Evolutionary conservation across 148 eudicot genomes (phyloP).

Genomic region (Vaccinium darrowii): DNA sequence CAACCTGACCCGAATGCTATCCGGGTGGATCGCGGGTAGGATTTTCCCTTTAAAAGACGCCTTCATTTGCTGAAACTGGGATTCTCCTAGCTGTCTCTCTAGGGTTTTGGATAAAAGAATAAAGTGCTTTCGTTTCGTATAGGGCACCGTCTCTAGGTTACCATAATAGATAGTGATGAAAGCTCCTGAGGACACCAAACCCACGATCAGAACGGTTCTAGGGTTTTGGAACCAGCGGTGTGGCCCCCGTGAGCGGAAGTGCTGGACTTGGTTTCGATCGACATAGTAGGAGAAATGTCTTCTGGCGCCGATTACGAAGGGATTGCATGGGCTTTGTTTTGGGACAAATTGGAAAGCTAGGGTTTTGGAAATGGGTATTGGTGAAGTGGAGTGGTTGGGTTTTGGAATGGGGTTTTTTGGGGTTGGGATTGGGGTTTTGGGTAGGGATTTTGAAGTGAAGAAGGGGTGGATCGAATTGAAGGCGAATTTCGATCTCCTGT

Average conservation of each 20-base stretch:
- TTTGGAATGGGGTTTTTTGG: slow-evolving; percentile 16
- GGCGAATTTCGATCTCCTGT: slow-evolving; percentile 42
- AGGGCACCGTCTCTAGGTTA: slow-evolving; percentile 60
- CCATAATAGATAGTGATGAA: slow-evolving; percentile 52
- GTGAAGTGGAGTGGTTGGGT: not conserved
- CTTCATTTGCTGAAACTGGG: slow-evolving; percentile 46
- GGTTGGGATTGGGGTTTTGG: slow-evolving; percentile 27
- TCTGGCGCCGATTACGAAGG: slow-evolving; percentile 28
- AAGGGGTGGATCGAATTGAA: slow-evolving; percentile 34
- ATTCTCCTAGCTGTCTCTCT: slow-evolving; percentile 56
- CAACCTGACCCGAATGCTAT: slow-evolving; percentile 63
- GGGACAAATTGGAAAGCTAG: slow-evolving; percentile 24
- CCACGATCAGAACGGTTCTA: slow-evolving; percentile 41
- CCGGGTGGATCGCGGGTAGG: slow-evolving; percentile 75
- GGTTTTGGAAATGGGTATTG: slow-evolving; percentile 33
- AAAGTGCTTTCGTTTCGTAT: slow-evolving; percentile 70
- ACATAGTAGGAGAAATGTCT: slow-evolving; percentile 57
- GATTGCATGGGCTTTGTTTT: slow-evolving; percentile 21
- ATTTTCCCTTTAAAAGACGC: slow-evolving; percentile 57
- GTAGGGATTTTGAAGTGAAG: slow-evolving; percentile 28
- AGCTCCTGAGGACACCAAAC: slow-evolving; percentile 47
- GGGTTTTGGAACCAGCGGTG: slow-evolving; percentile 64
- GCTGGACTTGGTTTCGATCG: slow-evolving; percentile 54
- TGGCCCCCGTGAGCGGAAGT: slow-evolving; percentile 63
- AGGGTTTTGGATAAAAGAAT: slow-evolving; percentile 44